Conservation (phyloP, 1,284 basidiomycete genomes). For the Mycosarcoma mackinlayi region DNA sequence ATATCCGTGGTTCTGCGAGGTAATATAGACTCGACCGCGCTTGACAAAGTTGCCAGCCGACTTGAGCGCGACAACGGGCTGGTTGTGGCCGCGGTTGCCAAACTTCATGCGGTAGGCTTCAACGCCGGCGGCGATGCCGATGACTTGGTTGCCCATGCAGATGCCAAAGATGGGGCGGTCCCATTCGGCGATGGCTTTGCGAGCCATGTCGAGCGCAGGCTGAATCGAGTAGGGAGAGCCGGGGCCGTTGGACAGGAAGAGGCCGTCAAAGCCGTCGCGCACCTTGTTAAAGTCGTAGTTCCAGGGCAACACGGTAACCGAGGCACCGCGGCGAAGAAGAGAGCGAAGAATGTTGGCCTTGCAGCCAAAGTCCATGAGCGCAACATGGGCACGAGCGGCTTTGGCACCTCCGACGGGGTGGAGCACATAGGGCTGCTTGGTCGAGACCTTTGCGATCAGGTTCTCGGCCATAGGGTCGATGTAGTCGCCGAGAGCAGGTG, state of each 20-base stretch:
- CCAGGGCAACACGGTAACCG: constrained; percentile 96
- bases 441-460: constrained; percentile 91
- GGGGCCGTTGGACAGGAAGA: constrained; percentile 96
- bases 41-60: constrained; percentile 85
- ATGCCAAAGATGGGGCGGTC: constrained; percentile 94
- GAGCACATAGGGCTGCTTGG: constrained; percentile 83
- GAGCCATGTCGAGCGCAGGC: constrained; percentile 83
- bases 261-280: constrained; percentile 89
- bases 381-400: constrained; percentile 77
- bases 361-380: constrained; percentile 94
- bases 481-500: constrained; percentile 70
- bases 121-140: constrained; percentile 94
- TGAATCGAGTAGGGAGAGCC: constrained; percentile 91
- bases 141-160: constrained; percentile 86
- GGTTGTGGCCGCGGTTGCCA: constrained; percentile 99
- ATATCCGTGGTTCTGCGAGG: constrained; percentile 74
- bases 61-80: constrained; percentile 93
- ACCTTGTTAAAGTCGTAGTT: constrained; percentile 92
- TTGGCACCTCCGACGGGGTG: constrained; percentile 80
- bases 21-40: constrained; percentile 96
- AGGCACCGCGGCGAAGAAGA: constrained; percentile 86
- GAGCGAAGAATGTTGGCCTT: constrained; percentile 97
- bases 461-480: constrained; percentile 92
- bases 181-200: constrained; percentile 83
- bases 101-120: constrained; percentile 98